Evolutionary conservation across 2,329 filamentous ascomycete genomes (phyloP), one percentile per base, ranked within the genome.

Genomic region (Colletotrichum acutatum): DNA sequence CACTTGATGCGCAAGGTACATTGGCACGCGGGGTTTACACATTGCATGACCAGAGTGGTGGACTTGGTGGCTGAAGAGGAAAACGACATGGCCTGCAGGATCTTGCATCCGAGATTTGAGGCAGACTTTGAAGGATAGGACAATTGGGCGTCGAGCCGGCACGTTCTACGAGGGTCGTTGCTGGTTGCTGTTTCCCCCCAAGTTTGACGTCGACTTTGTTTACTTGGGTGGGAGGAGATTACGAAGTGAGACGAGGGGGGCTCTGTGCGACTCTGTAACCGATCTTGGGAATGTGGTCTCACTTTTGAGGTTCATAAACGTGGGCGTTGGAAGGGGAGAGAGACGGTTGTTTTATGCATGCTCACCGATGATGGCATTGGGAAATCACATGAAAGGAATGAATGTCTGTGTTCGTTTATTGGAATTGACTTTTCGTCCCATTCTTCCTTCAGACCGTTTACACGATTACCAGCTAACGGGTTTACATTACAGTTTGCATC

Each of bases 371-470:
- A 65, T 42, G 26, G 56, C 14, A 68, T 56, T 34, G 32, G 32
- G 11, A 34, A 34, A 32, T 46, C 66, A 56, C 57, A 68, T 68
- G 66, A 32, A 30, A 37, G 12, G 9, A 11, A 4, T 30, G 28
- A 6, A 7, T 30, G 28, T 30, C 3, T 34, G 32, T 34, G 32
- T 3, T 26, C 4, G 53, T 26, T 32, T 12, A 30, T 16, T 22
- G 32, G 56, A 68, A 68, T 71, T 71, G 68, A 71, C 42, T 37
- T 63, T 70, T 71, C 68, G 28, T 71, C 68, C 59, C 57, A 68
- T 61, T 9, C 28, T 14, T 24, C 26, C 34, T 16, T 32, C 34
- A 24, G 37, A 42, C 37, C 16, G 5, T 42, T 19, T 1, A 42
- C 16, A 8, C 37, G 16, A 42, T 42, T 42, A 42, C 6, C 6